Evolutionary conservation across 2,329 filamentous ascomycete genomes (phyloP), one percentile per base, ranked within the genome.

Genomic region (Exophiala mesophila): DNA sequence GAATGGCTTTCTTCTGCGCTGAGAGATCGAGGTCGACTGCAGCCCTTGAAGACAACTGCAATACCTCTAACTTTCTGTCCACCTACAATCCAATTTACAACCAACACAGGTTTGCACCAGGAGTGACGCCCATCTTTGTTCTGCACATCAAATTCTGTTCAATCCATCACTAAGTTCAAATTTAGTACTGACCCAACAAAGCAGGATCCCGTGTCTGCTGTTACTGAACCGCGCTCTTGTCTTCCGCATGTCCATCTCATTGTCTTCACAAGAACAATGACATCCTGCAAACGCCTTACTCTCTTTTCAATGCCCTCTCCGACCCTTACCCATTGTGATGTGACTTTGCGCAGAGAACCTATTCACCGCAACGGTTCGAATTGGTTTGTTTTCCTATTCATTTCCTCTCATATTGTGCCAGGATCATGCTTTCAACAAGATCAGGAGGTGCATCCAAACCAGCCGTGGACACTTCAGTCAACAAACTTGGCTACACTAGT

Each of bases 401-500:
- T n/a, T 28, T 8, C 24, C 24, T 8, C n/a, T 28, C 24, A 8
- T 8, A 8, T 28, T 8, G n/a, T 8, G 12, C 7, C 7, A 6
- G 15, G 29, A 32, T 32, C 29, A 34, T 34, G 32, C 32, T 34
- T 18, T 18, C 32, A 34, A 17, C 32, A 6, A 15, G 32, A 34
- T 17, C 17, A 6, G 17, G 9, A 6, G 6, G 1, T n/a, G 16
- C 26, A 7, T 21, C 23, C 23, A 20, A 17, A n/a, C 32, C 12
- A 12, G 13, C 19, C 7, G 4, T 9, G 3, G 38, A 34, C 23
- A 31, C 47, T 28, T 35, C 47, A 23, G 45, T 37, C 10, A 41
- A 40, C 12, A 43, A 41, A 17, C 13, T 39, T 10, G 44, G 40
- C 10, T 45, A 41, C 19, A 13, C 34, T 26, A 46, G 37, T 18